Base-by-base conservation (phyloP, 495 filamentous ascomycete genomes). In the Podospora pseudocomata region DNA sequence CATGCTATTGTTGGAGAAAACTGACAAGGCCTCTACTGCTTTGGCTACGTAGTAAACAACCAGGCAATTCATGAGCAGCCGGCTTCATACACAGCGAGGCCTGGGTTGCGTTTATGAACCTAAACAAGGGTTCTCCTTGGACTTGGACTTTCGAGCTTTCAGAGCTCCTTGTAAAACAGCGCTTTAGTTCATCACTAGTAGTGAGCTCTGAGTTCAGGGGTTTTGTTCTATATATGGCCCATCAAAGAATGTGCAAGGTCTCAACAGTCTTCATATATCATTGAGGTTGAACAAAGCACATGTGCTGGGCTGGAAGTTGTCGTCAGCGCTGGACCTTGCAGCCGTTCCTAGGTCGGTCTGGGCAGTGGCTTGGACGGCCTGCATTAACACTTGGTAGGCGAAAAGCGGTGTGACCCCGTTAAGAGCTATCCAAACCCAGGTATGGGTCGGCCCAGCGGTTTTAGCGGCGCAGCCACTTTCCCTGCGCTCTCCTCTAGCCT, bases 391-490 rank as follows among this genome's bases (percentile, higher is more conserved):
- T 15, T 23, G 6, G 5, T 4, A 32, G 4, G 6, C 13, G 23
- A 5, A 58, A 9, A 58, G 18, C 7, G 0, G n/a, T 7, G 49
- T 64, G 27, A 54, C 30, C 23, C 28, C 20, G 59, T 53, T 55
- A 39, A 27, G 34, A 19, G 15, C 59, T 23, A 56, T 34, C 39
- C 39, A 49, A 11, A 49, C 39, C 39, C 39, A 60, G 28, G 64
- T 44, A 20, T 63, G 32, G 32, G 61, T 44, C 27, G n/a, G 18
- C 23, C 53, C 26, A 39, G 28, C 69, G 19, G 15, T 34, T 68
- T 71, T 69, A 64, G 64, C 58, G 58, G 64, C 65, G 65, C 75
- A 72, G 68, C 69, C 68, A 49, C 64, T 61, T 70, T 71, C 67
- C 70, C 70, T n/a, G 63, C 2, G 39, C 63, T 28, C 70, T 58